These are phyloP conservation scores for Leccinellum rugosiceps DNA, from an alignment of 768 basidiomycete genomes.

Conservation along the genomic window DNA sequence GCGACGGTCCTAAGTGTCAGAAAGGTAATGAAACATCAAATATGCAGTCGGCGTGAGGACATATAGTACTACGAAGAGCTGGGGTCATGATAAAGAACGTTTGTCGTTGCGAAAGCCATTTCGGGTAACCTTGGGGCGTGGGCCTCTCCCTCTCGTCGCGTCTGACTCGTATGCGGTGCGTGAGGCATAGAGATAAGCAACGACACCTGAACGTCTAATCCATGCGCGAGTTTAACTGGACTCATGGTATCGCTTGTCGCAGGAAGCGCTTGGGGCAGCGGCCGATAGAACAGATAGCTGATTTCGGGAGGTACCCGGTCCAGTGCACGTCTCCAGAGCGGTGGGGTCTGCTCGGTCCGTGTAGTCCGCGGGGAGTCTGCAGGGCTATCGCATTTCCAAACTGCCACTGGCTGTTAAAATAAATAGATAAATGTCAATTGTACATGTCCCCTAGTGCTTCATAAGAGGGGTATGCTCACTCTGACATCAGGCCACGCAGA, in stretches of 20 bases:
- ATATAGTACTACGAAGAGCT: constrained; percentile 10
- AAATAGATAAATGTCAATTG: background rate
- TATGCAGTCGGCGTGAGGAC: constrained; percentile 6
- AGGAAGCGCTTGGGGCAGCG: constrained; percentile 5
- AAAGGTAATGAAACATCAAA: constrained; percentile 8
- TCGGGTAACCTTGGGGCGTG: constrained; percentile 13
- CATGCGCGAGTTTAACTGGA: constrained; percentile 7
- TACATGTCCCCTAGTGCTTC: constrained; percentile 3
- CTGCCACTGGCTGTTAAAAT: constrained; percentile 24
- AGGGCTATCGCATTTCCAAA: constrained; percentile 1
- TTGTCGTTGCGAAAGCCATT: constrained; percentile 27
- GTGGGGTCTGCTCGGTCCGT: constrained; percentile 4
- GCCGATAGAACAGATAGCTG: constrained; percentile 25
- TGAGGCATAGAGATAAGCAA: constrained; percentile 30
- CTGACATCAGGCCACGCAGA: constrained; percentile 17
- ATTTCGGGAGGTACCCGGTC: constrained; percentile 24
- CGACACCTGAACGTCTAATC: constrained; percentile 26
- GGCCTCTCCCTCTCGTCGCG: background rate
- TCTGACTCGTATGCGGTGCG: constrained; percentile 1
- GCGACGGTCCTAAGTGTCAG: constrained; percentile 2
- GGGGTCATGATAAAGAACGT: constrained; percentile 12
- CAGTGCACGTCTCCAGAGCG: constrained; percentile 23
- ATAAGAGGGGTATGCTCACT: constrained; percentile 24
- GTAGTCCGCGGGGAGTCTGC: background rate
- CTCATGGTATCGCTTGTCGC: background rate